Evolutionary conservation across 1,284 basidiomycete genomes (phyloP).

Genomic region (Pascua guehoae): DNA sequence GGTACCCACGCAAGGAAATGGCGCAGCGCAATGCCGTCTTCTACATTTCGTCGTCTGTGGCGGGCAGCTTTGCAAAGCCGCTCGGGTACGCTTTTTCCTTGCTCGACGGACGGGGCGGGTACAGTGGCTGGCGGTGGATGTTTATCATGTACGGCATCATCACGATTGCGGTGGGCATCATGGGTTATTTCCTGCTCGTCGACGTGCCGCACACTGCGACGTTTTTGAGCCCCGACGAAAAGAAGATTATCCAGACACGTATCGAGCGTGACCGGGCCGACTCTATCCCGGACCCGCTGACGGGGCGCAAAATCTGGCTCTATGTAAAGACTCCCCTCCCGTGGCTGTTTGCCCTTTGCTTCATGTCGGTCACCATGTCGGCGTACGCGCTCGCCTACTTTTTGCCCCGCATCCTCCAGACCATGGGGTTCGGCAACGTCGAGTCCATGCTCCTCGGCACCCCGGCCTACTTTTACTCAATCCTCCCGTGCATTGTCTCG

Average conservation of each 20-base stretch:
- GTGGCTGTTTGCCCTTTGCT: slow-evolving; percentile 50
- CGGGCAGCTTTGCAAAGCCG: not conserved
- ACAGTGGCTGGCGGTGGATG: slow-evolving; percentile 15
- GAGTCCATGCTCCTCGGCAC: slow-evolving; percentile 44
- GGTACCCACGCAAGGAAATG: slow-evolving; percentile 51
- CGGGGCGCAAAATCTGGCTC: slow-evolving; percentile 31
- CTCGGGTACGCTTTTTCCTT: slow-evolving; percentile 5
- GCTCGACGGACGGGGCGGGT: slow-evolving; percentile 1
- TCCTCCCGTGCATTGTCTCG: slow-evolving; percentile 39
- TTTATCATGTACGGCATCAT: slow-evolving; percentile 11
- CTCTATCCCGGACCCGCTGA: slow-evolving; percentile 46
- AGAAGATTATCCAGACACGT: slow-evolving; percentile 10
- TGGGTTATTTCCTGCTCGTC: slow-evolving; percentile 4
- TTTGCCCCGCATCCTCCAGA: slow-evolving; percentile 49
- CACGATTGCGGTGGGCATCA: slow-evolving; percentile 5
- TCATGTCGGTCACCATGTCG: slow-evolving; percentile 31
- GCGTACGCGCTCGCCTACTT: slow-evolving; percentile 39
- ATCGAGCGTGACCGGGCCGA: slow-evolving; percentile 34
- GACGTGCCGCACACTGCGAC: slow-evolving; percentile 13
- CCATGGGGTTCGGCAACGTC: slow-evolving; percentile 44
- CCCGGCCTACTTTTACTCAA: slow-evolving; percentile 48
- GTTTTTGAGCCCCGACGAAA: slow-evolving; percentile 10
- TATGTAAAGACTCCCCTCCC: slow-evolving; percentile 50
- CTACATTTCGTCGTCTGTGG: slow-evolving; percentile 40
- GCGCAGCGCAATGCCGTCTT: slow-evolving; percentile 44